These are phyloP conservation scores for Hemileccinum impolitum DNA, from an alignment of 768 basidiomycete species.

Conservation along the genomic window DNA sequence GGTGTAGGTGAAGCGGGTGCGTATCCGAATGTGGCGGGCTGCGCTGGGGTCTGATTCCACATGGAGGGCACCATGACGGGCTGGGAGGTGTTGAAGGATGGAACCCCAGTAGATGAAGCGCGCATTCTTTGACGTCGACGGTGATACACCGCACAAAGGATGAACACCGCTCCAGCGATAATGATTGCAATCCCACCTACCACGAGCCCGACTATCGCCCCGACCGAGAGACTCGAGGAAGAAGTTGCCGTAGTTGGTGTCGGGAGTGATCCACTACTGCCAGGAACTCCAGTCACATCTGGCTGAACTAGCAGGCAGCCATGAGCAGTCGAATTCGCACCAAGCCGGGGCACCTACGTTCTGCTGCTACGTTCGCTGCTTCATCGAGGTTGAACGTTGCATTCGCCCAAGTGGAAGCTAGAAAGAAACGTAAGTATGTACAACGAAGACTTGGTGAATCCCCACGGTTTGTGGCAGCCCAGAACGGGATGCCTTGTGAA, in stretches of 20 bases:
- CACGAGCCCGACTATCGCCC: conserved; percentile 22
- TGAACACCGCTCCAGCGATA: conserved; percentile 11
- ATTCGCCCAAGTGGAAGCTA: conserved; percentile 20
- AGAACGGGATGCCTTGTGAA: conserved; percentile 21
- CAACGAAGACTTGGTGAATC: background rate
- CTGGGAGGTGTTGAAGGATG: conserved; percentile 1
- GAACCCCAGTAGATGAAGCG: background rate
- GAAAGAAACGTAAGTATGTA: background rate
- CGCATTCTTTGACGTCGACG: conserved; percentile 5
- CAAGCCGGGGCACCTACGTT: conserved; percentile 6
- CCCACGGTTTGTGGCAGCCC: conserved; percentile 23
- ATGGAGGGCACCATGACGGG: background rate
- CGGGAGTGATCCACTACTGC: conserved; percentile 10
- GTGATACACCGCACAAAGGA: conserved; percentile 9
- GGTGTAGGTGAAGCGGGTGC: background rate
- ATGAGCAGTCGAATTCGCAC: background rate
- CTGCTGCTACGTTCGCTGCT: conserved; percentile 5
- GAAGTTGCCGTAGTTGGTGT: conserved; percentile 6
- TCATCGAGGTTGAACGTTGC: conserved; percentile 10
- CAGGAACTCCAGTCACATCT: conserved; percentile 20
- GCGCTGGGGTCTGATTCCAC: background rate
- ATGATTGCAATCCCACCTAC: conserved; percentile 16
- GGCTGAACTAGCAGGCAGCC: conserved; percentile 1
- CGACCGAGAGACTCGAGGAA: conserved; percentile 7
- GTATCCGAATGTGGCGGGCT: background rate